These are phyloP conservation scores for Mycena floridula DNA, from an alignment of 768 basidiomycete genomes.

Conservation along the genomic window DNA sequence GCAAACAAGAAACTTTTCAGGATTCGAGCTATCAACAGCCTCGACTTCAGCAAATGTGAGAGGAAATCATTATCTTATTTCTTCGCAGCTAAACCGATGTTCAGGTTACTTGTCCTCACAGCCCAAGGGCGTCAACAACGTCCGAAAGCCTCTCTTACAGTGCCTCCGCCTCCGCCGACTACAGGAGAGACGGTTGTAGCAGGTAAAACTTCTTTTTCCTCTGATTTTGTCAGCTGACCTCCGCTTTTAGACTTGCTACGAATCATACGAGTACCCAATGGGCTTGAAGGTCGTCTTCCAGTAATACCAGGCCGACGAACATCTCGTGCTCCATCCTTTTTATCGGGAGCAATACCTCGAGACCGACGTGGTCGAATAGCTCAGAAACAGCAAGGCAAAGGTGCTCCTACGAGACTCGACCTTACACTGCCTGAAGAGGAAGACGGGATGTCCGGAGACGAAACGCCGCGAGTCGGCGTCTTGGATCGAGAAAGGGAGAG, in stretches of 20 bases:
- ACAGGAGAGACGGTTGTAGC: conserved; percentile 62
- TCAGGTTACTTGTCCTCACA: conserved; percentile 68
- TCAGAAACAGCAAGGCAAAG: conserved; percentile 33
- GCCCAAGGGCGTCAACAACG: conserved; percentile 61
- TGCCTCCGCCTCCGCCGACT: conserved; percentile 48
- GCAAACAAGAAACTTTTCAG: conserved; percentile 48
- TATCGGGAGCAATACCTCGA: conserved; percentile 66
- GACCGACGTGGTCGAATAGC: conserved; percentile 77
- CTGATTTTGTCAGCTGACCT: too few species aligned
- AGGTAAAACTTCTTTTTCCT: too few species aligned
- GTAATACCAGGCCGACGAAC: not conserved
- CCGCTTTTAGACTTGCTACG: conserved; percentile 70
- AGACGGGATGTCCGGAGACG: conserved; percentile 41
- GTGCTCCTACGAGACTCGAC: conserved; percentile 8
- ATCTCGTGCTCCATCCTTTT: conserved; percentile 46
- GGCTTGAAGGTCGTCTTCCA: conserved; percentile 22
- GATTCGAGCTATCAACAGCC: conserved; percentile 58
- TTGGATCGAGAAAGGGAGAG: conserved; percentile 38
- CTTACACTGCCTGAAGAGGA: conserved; percentile 23
- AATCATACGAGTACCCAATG: conserved; percentile 48
- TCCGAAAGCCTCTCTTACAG: conserved; percentile 54
- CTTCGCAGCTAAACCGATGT: conserved; percentile 7
- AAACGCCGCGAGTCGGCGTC: conserved; percentile 43
- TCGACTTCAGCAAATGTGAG: conserved; percentile 77
- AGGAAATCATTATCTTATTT: conserved; percentile 1